These are phyloP conservation scores for Hippophae gyantsensis DNA, from an alignment of 306 rosid species.

Conservation along the genomic window DNA sequence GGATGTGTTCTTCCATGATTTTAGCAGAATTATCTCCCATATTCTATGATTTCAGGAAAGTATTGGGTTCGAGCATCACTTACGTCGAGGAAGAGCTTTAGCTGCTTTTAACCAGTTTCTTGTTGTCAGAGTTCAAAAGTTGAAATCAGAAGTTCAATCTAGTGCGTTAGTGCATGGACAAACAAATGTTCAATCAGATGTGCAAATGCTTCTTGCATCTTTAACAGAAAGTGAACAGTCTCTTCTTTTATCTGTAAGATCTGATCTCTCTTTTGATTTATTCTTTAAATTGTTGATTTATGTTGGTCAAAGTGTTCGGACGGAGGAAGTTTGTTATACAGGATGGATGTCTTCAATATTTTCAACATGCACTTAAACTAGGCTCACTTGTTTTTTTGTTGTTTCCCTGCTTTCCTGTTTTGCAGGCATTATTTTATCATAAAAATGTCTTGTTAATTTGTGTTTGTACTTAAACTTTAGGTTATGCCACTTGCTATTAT, in stretches of 20 bases:
- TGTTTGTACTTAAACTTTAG: slow-evolving; percentile 32
- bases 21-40: slow-evolving; percentile 11
- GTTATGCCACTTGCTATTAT: slow-evolving; percentile 70
- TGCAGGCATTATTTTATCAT: neutral
- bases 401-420: neutral
- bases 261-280: slow-evolving; percentile 4
- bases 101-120: slow-evolving; percentile 83
- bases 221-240: slow-evolving; percentile 55
- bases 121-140: slow-evolving; percentile 54
- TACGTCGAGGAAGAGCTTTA: slow-evolving; percentile 86
- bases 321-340: too few relatives aligned
- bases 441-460: slow-evolving; percentile 11
- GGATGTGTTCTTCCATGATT: slow-evolving; percentile 9
- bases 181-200: slow-evolving; percentile 68
- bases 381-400: too few relatives aligned
- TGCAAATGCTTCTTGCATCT: slow-evolving; percentile 76
- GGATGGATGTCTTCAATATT: too few relatives aligned
- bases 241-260: slow-evolving; percentile 70
- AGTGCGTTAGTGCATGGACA: slow-evolving; percentile 42
- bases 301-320: too few relatives aligned
- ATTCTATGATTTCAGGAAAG: slow-evolving; percentile 51
- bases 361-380: too few relatives aligned
- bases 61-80: slow-evolving; percentile 83
- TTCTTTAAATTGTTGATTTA: neutral
- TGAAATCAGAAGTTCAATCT: slow-evolving; percentile 52